Conservation (phyloP, 108 stramenopile genomes). For the Cyclostephanos tholiformis region DNA sequence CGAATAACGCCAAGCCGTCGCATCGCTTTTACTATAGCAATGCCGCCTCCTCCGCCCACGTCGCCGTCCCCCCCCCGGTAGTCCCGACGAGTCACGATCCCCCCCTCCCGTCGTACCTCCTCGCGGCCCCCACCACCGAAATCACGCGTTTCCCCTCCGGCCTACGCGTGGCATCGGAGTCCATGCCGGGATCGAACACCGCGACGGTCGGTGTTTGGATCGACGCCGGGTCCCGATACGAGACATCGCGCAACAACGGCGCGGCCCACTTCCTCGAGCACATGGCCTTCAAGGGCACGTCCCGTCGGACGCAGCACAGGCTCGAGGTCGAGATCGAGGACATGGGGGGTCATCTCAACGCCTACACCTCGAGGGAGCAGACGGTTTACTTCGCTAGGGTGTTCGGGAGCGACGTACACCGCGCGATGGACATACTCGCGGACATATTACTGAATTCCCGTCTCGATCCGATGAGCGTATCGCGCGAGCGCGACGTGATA, state of each 20-base stretch:
- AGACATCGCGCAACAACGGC: conserved; percentile 97
- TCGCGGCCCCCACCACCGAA: conserved; percentile 85
- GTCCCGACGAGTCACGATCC: neutral
- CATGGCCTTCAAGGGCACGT: conserved; percentile 99
- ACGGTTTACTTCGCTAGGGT: conserved; percentile 99
- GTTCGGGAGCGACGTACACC: conserved; percentile 92
- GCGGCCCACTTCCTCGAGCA: conserved; percentile 99
- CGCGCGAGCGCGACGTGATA: conserved; percentile 97
- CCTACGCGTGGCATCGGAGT: conserved; percentile 92
- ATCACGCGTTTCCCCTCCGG: conserved; percentile 77
- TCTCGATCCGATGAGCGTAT: conserved; percentile 87
- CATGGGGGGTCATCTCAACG: conserved; percentile 99
- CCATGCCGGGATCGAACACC: conserved; percentile 73
- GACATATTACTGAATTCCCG: conserved; percentile 95
- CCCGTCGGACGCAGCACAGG: conserved; percentile 85
- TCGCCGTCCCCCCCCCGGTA: neutral
- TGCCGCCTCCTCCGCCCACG: neutral
- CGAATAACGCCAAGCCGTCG: no score
- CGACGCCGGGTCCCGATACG: conserved; percentile 93
- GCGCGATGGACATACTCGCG: conserved; percentile 95
- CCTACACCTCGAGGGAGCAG: conserved; percentile 98
- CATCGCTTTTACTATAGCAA: no score
- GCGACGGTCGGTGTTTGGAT: conserved; percentile 92
- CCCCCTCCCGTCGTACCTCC: conserved; percentile 77
- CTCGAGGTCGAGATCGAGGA: conserved; percentile 99